Evolutionary conservation across 1,139 yeast species (phyloP), one percentile per base, ranked within the genome.

Genomic region (Meyerozyma smithsonii): DNA sequence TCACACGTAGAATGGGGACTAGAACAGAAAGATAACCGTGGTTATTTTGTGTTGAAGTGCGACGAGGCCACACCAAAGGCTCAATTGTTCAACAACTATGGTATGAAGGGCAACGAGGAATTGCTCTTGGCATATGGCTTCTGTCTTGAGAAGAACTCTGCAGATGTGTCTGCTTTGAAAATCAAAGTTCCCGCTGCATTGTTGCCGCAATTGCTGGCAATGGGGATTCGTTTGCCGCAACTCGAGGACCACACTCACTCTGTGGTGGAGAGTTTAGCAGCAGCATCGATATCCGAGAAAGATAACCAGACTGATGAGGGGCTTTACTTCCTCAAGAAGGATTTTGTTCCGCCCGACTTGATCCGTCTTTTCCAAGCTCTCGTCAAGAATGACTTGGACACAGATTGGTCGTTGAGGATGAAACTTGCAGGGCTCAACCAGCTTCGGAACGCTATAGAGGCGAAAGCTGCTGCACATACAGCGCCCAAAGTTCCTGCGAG

Each of bases 71-170:
- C 32, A 4, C 40, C 39, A 0, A 81, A 78, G 0, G 53, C 55
- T 4, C 84, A 87, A 52, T 50, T 88, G 2, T 82, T 60, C 57
- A 88, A 89, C 57, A 88, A 86, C 58, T 89, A 90, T 58, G 97
- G 97, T 1, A 77, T 81, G 43, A 89, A 88, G 55, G 83, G 94
- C 0, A 89, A 89, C 54, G 88, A 84, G 52, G 96, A 87, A 49
- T 65, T 83, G 23, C 58, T 79, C 5, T 54, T 78, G 32, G 81
- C 77, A 0, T 77, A 78, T 48, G 97, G 96, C 0, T 88, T 88
- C 60, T 78, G 81, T 18, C 40, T 84, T 3, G 74, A 75, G 17
- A 62, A 74, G 32, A 88, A 87, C 52, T 57, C 64, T 1, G 75
- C 77, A 36, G 96, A 89, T 50, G 61, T 77, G 3, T 79, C 84